Evolutionary conservation across 2,329 filamentous ascomycete genomes (phyloP), one percentile per base, ranked within the genome.

Genomic region (Aspergillus sclerotialis): DNA sequence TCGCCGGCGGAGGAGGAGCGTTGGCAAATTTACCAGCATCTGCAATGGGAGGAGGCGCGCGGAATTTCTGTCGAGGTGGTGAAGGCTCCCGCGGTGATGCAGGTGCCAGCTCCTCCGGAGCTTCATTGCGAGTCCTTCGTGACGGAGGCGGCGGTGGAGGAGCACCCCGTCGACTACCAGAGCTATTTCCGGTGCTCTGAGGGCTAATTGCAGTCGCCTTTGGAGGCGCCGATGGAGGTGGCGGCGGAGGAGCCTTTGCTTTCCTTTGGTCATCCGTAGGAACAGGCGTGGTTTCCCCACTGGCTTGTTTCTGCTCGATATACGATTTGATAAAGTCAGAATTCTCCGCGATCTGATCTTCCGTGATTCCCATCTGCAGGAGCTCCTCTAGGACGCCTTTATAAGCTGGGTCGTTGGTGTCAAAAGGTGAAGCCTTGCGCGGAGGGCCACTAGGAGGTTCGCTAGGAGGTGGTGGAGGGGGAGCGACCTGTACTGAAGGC

Each of bases 21-120:
- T 80, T 72, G 3, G 83, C 87, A 55, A 78, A 92, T 61, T 86
- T 94, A 24, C 92, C 92, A 38, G 92, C 92, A 59, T 94, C 89
- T 36, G 86, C 78, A 39, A 96, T 65, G 2, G 90, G 85, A 21
- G 92, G 92, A 29, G 92, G 92, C 7, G 86, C 90, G 45, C 80
- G 75, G 66, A 94, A 96, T 49, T 73, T 75, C 7, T 78, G 77
- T 33, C 80, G 75, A 14, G 80, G 77, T 9, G 86, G 84, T 10
- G 81, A 79, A 10, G 82, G 76, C 39, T 86, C 82, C 52, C 80
- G 73, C 18, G 82, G 75, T n/a, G 84, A 77, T 24, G 67, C 64
- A 11, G 67, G 63, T 68, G 57, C 69, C 60, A 60, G 74, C 67
- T 69, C 82, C 61, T 61, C 80, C 61, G 49, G 80, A 51, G 49